phyloP scores from a whole-genome alignment of 208 protist genomes.

The Wallacemonas rigidus region DNA sequence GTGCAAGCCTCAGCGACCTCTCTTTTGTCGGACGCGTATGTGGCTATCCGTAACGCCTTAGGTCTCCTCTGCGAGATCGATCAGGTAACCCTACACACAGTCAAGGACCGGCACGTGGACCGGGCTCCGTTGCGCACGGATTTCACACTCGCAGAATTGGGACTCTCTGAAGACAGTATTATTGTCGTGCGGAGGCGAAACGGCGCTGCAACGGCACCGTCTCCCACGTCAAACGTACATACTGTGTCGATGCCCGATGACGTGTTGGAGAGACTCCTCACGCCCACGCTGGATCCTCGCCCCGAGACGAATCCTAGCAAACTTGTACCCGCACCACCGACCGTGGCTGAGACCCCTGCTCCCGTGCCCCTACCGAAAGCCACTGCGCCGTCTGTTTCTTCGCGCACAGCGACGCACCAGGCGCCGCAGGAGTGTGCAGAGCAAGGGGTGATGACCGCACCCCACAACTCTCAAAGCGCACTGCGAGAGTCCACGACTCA shows the following conservation, averaged over 20 bases:
- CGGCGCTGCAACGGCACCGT: background rate
- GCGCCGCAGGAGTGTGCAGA: background rate
- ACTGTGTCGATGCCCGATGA: too few species aligned
- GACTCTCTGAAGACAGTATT: constrained; percentile 30
- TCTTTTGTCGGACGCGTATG: constrained; percentile 17
- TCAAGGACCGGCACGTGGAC: constrained; percentile 27
- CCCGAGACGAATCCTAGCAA: too few species aligned
- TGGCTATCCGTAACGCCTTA: constrained; percentile 18
- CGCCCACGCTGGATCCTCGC: too few species aligned
- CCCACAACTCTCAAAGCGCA: background rate
- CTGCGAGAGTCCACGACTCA: background rate
- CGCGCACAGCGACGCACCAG: too few species aligned
- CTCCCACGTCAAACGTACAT: too few species aligned
- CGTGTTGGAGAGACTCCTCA: too few species aligned
- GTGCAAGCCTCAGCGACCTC: background rate
- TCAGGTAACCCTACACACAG: constrained; percentile 31
- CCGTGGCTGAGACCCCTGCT: too few species aligned
- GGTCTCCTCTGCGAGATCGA: constrained; percentile 15
- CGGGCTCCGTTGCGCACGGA: constrained; percentile 26
- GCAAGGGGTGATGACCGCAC: background rate
- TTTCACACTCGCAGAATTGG: constrained; percentile 17
- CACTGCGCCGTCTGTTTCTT: too few species aligned
- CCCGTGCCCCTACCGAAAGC: too few species aligned
- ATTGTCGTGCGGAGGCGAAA: constrained; percentile 26
- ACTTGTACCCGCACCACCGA: too few species aligned